Percentiles rank a stretch among this genome's conserved stretches.
phyloP scores from a whole-genome alignment of 306 rosid genomes.

The Quercus wislizeni region DNA sequence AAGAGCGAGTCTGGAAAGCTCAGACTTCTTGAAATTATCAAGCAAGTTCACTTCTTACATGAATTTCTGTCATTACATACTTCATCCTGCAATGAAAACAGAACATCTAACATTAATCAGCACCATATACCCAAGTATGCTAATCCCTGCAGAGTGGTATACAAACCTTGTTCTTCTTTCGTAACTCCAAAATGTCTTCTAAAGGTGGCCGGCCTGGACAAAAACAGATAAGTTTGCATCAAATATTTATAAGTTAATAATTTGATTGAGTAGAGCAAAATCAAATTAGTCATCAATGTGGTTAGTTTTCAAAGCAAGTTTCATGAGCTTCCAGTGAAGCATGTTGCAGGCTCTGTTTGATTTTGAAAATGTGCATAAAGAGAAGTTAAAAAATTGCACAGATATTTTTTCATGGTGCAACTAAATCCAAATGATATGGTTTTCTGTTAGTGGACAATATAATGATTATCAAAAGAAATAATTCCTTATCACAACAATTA shows the following conservation, averaged over 20 bases:
- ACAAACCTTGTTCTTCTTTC: constrained; percentile 65
- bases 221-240: not conserved
- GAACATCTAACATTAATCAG: not conserved
- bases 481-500: not conserved
- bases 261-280: not conserved
- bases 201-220: constrained; percentile 79
- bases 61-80: constrained; percentile 56
- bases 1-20: not conserved
- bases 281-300: not conserved
- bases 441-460: not conserved
- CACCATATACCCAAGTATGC: not conserved
- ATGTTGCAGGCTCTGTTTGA: not conserved
- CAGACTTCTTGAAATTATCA: not conserved
- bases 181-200: constrained; percentile 63
- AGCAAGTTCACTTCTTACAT: constrained; percentile 55
- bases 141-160: not conserved
- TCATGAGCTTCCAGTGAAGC: no score
- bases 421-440: not conserved
- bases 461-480: not conserved
- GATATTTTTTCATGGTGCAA: not conserved
- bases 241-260: not conserved
- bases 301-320: not conserved
- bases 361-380: not conserved
- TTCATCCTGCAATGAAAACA: constrained; percentile 51
- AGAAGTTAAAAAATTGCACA: not conserved